These are phyloP conservation scores for Nemania bipapillata DNA, from an alignment of 2,329 filamentous ascomycete genomes.

Conservation along the genomic window DNA sequence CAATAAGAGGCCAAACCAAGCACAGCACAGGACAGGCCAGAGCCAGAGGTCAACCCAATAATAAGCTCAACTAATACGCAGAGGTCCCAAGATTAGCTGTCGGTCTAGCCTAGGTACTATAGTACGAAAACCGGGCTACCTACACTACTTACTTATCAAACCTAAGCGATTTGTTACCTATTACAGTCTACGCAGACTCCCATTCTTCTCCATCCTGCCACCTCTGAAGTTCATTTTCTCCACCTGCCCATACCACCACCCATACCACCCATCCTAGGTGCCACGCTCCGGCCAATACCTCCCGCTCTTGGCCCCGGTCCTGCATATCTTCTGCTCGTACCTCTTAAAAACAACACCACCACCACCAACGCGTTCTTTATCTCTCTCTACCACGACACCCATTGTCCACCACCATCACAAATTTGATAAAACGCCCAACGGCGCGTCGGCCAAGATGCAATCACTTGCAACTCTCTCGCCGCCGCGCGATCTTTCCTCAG, in stretches of 20 bases:
- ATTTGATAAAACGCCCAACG: constrained; percentile 16
- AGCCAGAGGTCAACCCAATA: constrained; percentile 4
- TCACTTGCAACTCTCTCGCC: constrained; percentile 43
- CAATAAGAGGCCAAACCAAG: background rate
- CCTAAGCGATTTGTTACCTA: background rate
- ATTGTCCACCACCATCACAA: constrained; percentile 37
- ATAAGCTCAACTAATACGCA: constrained; percentile 8
- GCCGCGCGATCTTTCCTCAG: constrained; percentile 49
- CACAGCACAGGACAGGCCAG: background rate
- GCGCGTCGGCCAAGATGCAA: constrained; percentile 43
- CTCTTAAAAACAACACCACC: constrained; percentile 45
- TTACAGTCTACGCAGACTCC: constrained; percentile 15
- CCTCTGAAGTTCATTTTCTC: constrained; percentile 27
- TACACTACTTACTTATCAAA: background rate
- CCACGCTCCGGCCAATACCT: constrained; percentile 39
- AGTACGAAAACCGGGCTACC: constrained; percentile 12
- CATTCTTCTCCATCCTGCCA: constrained; percentile 14
- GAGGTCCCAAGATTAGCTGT: background rate
- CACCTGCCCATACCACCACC: constrained; percentile 27
- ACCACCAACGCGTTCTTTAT: constrained; percentile 44
- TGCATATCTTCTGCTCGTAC: constrained; percentile 38
- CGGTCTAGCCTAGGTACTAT: background rate
- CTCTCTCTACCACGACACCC: constrained; percentile 34
- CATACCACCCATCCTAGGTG: constrained; percentile 23
- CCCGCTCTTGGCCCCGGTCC: constrained; percentile 37